Conservation (phyloP, 2,329 filamentous ascomycete species). For the Fusarium subtropicale region DNA sequence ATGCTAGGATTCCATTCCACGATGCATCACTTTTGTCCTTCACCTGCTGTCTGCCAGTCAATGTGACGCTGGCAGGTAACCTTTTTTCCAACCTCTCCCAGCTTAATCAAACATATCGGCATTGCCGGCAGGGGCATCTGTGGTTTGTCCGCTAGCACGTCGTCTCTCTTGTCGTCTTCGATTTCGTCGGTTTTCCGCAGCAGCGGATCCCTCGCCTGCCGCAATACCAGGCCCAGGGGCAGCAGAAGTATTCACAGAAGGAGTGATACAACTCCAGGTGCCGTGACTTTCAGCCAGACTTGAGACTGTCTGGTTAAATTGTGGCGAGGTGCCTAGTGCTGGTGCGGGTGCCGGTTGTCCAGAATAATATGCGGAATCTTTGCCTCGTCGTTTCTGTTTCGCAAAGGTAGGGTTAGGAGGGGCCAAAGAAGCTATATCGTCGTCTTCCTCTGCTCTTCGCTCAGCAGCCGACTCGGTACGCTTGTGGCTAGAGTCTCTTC, state of each 20-base stretch:
- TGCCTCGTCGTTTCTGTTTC: slow-evolving; percentile 59
- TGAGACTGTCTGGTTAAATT: slow-evolving; percentile 58
- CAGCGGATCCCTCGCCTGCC: slow-evolving; percentile 52
- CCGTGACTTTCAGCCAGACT: slow-evolving; percentile 63
- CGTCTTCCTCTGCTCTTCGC: slow-evolving; percentile 54
- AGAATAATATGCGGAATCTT: slow-evolving; percentile 73
- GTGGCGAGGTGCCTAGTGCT: slow-evolving; percentile 52
- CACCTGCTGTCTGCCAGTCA: background rate
- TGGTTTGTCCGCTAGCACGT: slow-evolving; percentile 53
- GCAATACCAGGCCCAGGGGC: slow-evolving; percentile 49
- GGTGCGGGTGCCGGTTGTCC: slow-evolving; percentile 54
- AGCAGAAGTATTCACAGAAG: slow-evolving; percentile 57
- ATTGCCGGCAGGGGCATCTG: slow-evolving; percentile 26
- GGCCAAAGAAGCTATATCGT: slow-evolving; percentile 59
- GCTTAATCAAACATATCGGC: slow-evolving; percentile 40
- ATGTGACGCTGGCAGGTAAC: background rate
- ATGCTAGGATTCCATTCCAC: slow-evolving; percentile 27
- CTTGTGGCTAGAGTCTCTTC: slow-evolving; percentile 63
- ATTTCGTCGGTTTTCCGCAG: slow-evolving; percentile 65
- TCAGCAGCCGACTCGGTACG: slow-evolving; percentile 62
- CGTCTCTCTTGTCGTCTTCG: slow-evolving; percentile 67
- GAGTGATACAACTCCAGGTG: slow-evolving; percentile 61
- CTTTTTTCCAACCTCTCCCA: background rate
- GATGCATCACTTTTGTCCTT: slow-evolving; percentile 26
- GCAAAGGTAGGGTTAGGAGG: slow-evolving; percentile 70